A percentile compares a stretch with the other conserved stretches of the same genome.
Conservation (phyloP, 768 basidiomycete genomes). For the Xerocomus brunneocitrinus region DNA sequence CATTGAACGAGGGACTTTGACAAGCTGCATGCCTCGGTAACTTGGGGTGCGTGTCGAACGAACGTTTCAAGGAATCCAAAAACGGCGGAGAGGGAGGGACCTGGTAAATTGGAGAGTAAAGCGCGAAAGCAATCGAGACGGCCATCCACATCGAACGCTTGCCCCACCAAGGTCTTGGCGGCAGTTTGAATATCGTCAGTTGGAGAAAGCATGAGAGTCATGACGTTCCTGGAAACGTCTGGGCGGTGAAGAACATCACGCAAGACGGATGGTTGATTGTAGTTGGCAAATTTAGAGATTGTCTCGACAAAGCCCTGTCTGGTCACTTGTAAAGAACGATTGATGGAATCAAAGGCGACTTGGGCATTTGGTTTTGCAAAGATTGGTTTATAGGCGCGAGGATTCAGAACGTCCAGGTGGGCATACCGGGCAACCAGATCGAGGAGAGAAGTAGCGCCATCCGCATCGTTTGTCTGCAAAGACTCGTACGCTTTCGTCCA, state of each 20-base stretch:
- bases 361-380: conserved; percentile 30
- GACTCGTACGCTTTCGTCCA: conserved; percentile 68
- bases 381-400: conserved; percentile 43
- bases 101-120: conserved; percentile 63
- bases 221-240: conserved; percentile 55
- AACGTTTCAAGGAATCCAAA: conserved; percentile 65
- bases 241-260: conserved; percentile 52
- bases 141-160: conserved; percentile 86
- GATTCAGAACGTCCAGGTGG: conserved; percentile 61
- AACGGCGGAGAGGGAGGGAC: conserved; percentile 66
- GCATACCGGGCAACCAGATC: conserved; percentile 53
- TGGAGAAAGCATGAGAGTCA: conserved; percentile 78
- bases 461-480: conserved; percentile 53
- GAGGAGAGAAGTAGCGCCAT: conserved; percentile 57
- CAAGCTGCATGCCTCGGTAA: conserved; percentile 85
- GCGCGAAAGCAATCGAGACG: conserved; percentile 85
- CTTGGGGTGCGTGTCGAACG: conserved; percentile 49
- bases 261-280: conserved; percentile 47
- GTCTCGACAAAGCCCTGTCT: conserved; percentile 59
- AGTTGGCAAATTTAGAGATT: conserved; percentile 63
- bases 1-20: conserved; percentile 89
- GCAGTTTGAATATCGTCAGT: conserved; percentile 67
- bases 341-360: conserved; percentile 50
- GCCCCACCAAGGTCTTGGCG: conserved; percentile 74
- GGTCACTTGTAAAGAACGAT: conserved; percentile 52